Evolutionary conservation across 2,329 filamentous ascomycete species (phyloP).

Genomic region (Phialophora chinensis): DNA sequence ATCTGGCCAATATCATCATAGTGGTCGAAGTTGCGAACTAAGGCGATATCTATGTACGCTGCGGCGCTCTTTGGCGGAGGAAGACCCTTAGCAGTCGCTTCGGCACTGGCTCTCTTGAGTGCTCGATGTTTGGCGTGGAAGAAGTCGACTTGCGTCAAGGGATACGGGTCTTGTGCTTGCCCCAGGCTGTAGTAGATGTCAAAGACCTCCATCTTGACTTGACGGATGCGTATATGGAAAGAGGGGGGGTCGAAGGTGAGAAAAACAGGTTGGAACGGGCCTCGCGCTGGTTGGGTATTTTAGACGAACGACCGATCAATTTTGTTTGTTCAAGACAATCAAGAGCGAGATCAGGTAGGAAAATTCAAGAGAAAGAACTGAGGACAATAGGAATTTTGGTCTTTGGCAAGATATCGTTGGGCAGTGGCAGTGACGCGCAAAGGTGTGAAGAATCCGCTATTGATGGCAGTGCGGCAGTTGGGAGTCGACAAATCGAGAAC

Average conservation of each 20-base stretch:
- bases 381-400: not conserved
- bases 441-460: not conserved
- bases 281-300: not conserved
- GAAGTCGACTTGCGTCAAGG: not conserved
- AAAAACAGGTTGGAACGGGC: not conserved
- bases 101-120: not conserved
- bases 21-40: not conserved
- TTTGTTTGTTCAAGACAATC: not conserved
- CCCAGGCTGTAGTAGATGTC: not conserved
- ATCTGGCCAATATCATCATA: not conserved
- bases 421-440: slow-evolving; percentile 1
- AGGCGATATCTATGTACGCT: not conserved
- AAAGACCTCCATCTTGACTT: not conserved
- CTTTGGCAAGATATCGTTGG: not conserved
- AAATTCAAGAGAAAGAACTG: not conserved
- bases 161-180: not conserved
- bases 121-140: slow-evolving; percentile 6
- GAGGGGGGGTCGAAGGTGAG: not conserved
- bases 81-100: not conserved
- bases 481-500: not conserved
- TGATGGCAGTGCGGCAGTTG: not conserved
- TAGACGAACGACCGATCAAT: not conserved
- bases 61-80: slow-evolving; percentile 3
- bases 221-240: not conserved
- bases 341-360: not conserved